These are phyloP conservation scores for Tulasnella sp. DNA, from an alignment of 768 basidiomycete species.

Conservation along the genomic window DNA sequence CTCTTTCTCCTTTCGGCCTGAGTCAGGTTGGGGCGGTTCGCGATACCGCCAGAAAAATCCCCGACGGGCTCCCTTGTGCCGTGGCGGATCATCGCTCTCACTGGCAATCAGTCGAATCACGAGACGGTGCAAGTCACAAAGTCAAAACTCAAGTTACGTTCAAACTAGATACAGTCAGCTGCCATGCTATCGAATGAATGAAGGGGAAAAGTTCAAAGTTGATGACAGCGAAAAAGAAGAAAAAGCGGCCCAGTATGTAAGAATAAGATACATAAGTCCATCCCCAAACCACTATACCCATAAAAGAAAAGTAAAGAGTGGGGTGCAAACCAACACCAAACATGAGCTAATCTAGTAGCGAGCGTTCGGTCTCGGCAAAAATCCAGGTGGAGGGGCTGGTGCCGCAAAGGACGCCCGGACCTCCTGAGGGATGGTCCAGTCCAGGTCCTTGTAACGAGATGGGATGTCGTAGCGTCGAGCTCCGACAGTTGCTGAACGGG, in stretches of 20 bases:
- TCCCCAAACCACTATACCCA: slow-evolving; percentile 15
- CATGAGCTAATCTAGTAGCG: slow-evolving; percentile 8
- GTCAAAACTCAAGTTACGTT: slow-evolving; percentile 1
- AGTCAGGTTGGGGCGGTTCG: not conserved
- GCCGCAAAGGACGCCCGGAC: slow-evolving; percentile 12
- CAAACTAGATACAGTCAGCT: slow-evolving; percentile 1
- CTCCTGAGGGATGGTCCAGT: slow-evolving; percentile 10
- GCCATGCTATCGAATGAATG: not conserved
- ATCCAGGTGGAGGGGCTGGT: slow-evolving; percentile 17
- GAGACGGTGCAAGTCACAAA: not conserved
- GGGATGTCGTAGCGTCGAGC: slow-evolving; percentile 3
- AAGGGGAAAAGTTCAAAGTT: not conserved
- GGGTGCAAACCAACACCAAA: slow-evolving; percentile 2
- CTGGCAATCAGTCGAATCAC: not conserved
- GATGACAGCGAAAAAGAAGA: not conserved
- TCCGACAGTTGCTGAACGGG: slow-evolving; percentile 18
- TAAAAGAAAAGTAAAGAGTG: not conserved
- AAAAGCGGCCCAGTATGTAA: slow-evolving; percentile 12
- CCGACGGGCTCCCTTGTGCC: slow-evolving; percentile 7
- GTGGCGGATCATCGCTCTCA: not conserved
- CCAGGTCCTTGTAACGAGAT: slow-evolving; percentile 24
- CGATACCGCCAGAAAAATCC: not conserved
- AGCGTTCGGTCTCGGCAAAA: slow-evolving; percentile 17
- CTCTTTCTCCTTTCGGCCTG: slow-evolving; percentile 13
- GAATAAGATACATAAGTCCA: slow-evolving; percentile 20